A percentile compares a stretch with the other conserved stretches of the same genome.
Conservation (phyloP, 495 filamentous ascomycete genomes). For the Apiosordaria backusii region DNA sequence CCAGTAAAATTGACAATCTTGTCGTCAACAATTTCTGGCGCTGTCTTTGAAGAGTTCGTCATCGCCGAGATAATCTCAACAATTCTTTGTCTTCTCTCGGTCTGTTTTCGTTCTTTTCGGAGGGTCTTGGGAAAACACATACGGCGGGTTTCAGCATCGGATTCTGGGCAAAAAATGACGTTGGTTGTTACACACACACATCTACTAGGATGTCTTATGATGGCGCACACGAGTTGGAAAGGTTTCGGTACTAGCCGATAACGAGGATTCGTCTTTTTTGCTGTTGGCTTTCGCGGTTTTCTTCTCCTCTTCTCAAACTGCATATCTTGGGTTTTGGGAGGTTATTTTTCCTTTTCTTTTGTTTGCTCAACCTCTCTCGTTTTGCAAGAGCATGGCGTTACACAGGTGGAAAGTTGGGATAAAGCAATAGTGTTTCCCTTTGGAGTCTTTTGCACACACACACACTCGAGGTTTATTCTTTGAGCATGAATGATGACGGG, state of each 20-base stretch:
- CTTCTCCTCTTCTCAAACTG: not conserved
- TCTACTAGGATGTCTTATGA: not conserved
- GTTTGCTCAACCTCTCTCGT: not conserved
- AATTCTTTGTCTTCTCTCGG: not conserved
- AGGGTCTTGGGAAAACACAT: not conserved
- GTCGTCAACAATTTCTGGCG: too few species aligned
- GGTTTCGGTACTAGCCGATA: not conserved
- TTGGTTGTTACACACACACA: not conserved
- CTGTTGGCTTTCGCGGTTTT: not conserved
- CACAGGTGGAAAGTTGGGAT: not conserved
- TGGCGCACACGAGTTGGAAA: not conserved
- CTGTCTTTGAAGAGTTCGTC: too few species aligned
- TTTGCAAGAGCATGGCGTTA: slow-evolving; percentile 18
- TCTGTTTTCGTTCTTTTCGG: not conserved
- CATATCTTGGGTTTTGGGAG: not conserved
- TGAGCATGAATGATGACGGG: not conserved
- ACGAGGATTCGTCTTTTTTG: not conserved
- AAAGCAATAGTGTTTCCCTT: not conserved
- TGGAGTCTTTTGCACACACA: not conserved
- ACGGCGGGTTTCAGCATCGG: not conserved
- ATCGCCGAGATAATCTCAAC: not conserved
- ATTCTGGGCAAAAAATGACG: not conserved
- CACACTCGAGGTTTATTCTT: not conserved
- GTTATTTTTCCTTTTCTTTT: not conserved
- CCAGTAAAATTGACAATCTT: slow-evolving; percentile 19